Percentiles rank a stretch among this genome's conserved stretches.
These are phyloP conservation scores for Xanthoparmelia taractica DNA, from an alignment of 495 filamentous ascomycete genomes.

Conservation along the genomic window DNA sequence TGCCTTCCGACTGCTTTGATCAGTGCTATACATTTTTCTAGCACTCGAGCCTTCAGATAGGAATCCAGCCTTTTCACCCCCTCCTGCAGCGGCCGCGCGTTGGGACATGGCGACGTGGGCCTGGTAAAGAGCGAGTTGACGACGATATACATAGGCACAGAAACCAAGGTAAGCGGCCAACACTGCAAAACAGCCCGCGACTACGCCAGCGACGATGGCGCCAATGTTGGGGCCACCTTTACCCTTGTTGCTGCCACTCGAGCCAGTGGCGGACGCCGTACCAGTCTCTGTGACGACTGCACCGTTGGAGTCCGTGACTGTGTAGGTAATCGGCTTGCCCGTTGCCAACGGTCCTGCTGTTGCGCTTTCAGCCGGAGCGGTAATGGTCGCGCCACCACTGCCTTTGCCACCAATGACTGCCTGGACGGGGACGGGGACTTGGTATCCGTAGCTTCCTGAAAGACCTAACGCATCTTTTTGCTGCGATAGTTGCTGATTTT, in stretches of 20 bases:
- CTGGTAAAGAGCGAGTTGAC: constrained; percentile 54
- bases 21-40: constrained; percentile 23
- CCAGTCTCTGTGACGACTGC: constrained; percentile 43
- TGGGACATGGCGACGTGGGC: constrained; percentile 52
- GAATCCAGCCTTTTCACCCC: constrained; percentile 31
- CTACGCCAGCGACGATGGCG: constrained; percentile 55
- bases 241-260: constrained; percentile 14
- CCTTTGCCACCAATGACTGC: constrained; percentile 54
- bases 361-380: constrained; percentile 53
- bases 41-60: constrained; percentile 25
- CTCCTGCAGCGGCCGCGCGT: constrained; percentile 25
- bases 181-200: constrained; percentile 54
- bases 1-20: constrained; percentile 20
- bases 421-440: constrained; percentile 53
- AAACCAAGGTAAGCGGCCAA: constrained; percentile 58
- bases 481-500: constrained; percentile 41
- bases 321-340: constrained; percentile 55
- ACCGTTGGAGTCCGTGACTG: constrained; percentile 52
- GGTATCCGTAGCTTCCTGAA: constrained; percentile 53
- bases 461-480: constrained; percentile 38
- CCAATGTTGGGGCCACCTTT: constrained; percentile 41
- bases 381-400: constrained; percentile 58
- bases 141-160: constrained; percentile 62
- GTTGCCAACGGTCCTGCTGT: constrained; percentile 62
- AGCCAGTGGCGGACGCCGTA: constrained; percentile 16